Base-by-base conservation (phyloP, 164 flowering plant genomes). In the Saururus chinensis region DNA sequence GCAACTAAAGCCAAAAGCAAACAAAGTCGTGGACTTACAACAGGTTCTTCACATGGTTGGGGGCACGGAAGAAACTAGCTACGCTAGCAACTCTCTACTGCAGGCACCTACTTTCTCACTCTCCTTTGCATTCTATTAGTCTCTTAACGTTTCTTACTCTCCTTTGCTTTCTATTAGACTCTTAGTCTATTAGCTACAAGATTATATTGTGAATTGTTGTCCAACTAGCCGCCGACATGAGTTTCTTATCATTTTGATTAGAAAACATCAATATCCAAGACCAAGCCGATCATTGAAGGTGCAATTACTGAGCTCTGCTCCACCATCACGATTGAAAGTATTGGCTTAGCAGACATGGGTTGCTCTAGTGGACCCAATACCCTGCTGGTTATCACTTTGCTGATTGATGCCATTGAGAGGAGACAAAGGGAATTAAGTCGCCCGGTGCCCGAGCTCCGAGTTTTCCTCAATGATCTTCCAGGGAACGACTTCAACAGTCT, bases 331-430 rank as follows among this genome's bases (percentile, higher is more conserved):
- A 71, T 70, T 2, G 45, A 66, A 23, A 60, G 54, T 59, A 35
- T 80, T 13, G 37, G 62, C 55, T 72, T 85, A 19, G 87, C 82
- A 9, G 89, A 83, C 59, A 26, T 85, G 71, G 89, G 95, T 0
- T 87, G 90, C 59, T 82, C 90, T 24, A 78, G 87, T 0, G 90
- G 95, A 52, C 85, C 85, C 21, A 85, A 85, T 73, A 69, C 95
- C 37, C 30, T 85, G n/a, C 52, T 70, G 1, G 73, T 59, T 1
- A 63, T 74, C 4, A 67, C 75, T 4, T 66, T 73, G 49, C 13
- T 84, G 9, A 53, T 87, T 35, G 60, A 65, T 9, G 51, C 64
- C 0, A 68, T 77, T 17, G 64, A 63, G 21, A 49, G 40, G 23
- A 20, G 30, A 0, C 26, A 78, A 35, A 30, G 16, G 10, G 56